Base-by-base conservation (phyloP, 2,329 filamentous ascomycete species). In the Neofusicoccum ribis region DNA sequence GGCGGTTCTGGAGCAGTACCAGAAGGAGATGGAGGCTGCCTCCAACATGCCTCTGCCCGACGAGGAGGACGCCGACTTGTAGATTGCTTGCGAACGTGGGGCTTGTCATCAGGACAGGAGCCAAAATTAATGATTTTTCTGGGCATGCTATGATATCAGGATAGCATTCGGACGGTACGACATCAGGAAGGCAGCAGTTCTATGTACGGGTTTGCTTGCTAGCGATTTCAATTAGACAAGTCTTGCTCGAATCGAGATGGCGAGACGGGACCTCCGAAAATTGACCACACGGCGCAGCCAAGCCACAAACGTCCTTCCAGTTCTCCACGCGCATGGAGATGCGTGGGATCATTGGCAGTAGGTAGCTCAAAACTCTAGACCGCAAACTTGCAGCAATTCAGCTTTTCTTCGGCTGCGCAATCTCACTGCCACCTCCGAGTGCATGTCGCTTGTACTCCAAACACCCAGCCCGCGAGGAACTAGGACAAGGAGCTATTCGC, bases 11-110 rank as follows among this genome's bases (percentile, higher is more conserved):
- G 85, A 87, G 73, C 80, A 92, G 83, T 96, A 96, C 86, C 84
- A 90, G 81, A 84, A 90, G 81, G 95, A 99, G 86, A 96, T 99
- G 92, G 81, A 87, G 68, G 86, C 85, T 59, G 95, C 95, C 69
- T 88, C 90, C 69, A 73, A 85, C 69, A 88, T 91, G 88, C 93
- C 95, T 75, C 91, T 99, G 74, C 95, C 95, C 71, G 93, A 93
- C 77, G 95, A 98, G 87, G 91, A 96, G 71, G 94, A 97, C 73
- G 88, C 92, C 71, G 82, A 84, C 72, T 81, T 84, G 79, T 84
- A 83, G 74, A 80, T 76, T 61, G 63, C 23, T 60, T 59, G 34
- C 43, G 46, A 14, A 58, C 15, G 17, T 34, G 37, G 51, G 63
- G 63, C 63, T 64, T 64, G 51, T 64, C 63, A 43, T 20, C 41